Evolutionary conservation across 2,329 filamentous ascomycete species (phyloP).

Genomic region (Cercospora canescens): DNA sequence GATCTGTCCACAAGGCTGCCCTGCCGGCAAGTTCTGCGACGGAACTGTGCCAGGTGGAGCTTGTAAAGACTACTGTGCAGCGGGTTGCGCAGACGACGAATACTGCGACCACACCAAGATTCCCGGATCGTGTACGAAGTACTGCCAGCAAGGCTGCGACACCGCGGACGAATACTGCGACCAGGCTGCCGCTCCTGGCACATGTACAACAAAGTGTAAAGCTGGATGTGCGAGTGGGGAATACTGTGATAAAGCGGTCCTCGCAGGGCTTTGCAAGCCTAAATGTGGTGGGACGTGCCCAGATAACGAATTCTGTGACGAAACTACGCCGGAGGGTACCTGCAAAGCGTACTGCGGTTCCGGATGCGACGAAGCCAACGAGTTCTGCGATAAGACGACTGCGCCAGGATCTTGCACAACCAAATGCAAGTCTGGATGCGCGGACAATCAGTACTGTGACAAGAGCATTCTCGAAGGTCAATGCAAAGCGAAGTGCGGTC

Average conservation of each 20-base stretch:
- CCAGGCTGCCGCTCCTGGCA: background rate
- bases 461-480: background rate
- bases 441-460: background rate
- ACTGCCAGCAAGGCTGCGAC: background rate
- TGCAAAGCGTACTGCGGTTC: background rate
- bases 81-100: background rate
- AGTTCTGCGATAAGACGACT: background rate
- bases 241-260: background rate
- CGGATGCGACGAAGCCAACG: background rate
- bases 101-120: background rate
- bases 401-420: background rate
- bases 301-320: background rate
- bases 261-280: background rate
- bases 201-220: background rate
- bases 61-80: background rate
- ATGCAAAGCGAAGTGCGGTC: background rate
- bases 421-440: background rate
- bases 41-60: background rate
- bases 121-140: background rate
- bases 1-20: background rate
- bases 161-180: background rate
- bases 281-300: background rate
- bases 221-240: background rate
- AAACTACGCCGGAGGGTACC: background rate
- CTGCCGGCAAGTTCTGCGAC: background rate